Evolutionary conservation across 1,284 basidiomycete species (phyloP), one percentile per base, ranked within the genome.

Genomic region (Volvariella surrecta): DNA sequence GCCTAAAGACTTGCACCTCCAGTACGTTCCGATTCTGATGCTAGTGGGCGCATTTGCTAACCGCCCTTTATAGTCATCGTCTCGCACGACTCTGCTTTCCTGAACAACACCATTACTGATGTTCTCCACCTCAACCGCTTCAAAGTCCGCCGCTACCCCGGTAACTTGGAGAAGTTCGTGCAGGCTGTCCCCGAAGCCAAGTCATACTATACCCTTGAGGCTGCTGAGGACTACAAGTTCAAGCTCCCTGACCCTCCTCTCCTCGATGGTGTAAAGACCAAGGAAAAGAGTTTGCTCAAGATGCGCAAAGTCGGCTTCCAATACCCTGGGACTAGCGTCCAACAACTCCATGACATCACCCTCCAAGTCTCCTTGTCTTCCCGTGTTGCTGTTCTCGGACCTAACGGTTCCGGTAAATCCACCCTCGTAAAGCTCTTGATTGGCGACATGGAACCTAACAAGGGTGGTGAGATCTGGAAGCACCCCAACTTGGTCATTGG

Each of bases 61-160:
- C 24, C 24, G 11, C 13, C 32, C 31, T 44, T 47, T 44, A 13
- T 50, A 81, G 77, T 96, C 71, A 95, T 96, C 56, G 94, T 97
- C 58, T 96, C 93, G 52, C 96, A 99, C 81, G 96, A 99, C 76
- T 97, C 94, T 15, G 73, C 85, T 58, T 99, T 99, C 89, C 78
- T 99, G 53, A 98, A 99, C 82, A 90, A 95, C 73, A 90, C 90
- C 58, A 92, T 94, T 72, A 99, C 95, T 58, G 96, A 99, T 61
- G 92, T 96, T 56, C 89, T 99, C 62, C 93, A 99, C 74, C 74
- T 98, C 56, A 97, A 98, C 81, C 91, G 93, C 70, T 98, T 98
- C 86, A 96, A 98, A 78, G 74, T 99, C 61, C 90, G 86, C 72
- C 84, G 93, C 59, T 97, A 98, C 76, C 87, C 85, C 54, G 96